These are phyloP conservation scores for Plasmodium knowlesi DNA, from an alignment of 169 alveolate species.

Conservation along the genomic window DNA sequence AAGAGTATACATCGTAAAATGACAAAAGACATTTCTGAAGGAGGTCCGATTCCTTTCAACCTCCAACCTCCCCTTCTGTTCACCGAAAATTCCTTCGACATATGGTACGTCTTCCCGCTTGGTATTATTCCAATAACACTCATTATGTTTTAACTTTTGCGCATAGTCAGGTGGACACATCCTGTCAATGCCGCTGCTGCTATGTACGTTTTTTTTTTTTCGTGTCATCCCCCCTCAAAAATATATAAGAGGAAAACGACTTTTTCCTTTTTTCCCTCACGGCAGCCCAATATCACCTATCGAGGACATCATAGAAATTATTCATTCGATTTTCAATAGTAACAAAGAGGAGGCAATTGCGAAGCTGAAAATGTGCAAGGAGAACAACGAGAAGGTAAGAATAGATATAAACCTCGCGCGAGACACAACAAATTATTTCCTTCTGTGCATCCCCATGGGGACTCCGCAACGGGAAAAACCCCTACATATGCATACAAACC, in stretches of 20 bases:
- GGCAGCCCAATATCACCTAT: slow-evolving; percentile 43
- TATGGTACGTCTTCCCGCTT: slow-evolving; percentile 15
- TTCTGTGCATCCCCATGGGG: neutral
- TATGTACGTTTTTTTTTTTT: neutral
- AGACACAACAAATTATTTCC: neutral
- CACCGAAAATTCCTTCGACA: slow-evolving; percentile 21
- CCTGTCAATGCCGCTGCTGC: neutral
- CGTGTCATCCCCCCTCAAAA: neutral
- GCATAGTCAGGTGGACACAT: neutral
- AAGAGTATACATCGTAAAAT: neutral
- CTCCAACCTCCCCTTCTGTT: slow-evolving; percentile 25
- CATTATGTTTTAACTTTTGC: neutral
- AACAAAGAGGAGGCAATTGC: slow-evolving; percentile 27
- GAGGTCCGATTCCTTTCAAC: neutral
- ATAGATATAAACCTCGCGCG: neutral
- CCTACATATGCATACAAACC: neutral
- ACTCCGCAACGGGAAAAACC: neutral
- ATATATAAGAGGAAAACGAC: neutral
- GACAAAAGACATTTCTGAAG: neutral
- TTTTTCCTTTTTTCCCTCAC: neutral
- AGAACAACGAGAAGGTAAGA: slow-evolving; percentile 27
- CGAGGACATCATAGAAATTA: slow-evolving; percentile 33
- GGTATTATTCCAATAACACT: neutral
- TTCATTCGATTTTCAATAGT: slow-evolving; percentile 12
- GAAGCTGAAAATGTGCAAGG: slow-evolving; percentile 24